Base-by-base conservation (phyloP, 495 filamentous ascomycete species). In the Cryomyces minteri region DNA sequence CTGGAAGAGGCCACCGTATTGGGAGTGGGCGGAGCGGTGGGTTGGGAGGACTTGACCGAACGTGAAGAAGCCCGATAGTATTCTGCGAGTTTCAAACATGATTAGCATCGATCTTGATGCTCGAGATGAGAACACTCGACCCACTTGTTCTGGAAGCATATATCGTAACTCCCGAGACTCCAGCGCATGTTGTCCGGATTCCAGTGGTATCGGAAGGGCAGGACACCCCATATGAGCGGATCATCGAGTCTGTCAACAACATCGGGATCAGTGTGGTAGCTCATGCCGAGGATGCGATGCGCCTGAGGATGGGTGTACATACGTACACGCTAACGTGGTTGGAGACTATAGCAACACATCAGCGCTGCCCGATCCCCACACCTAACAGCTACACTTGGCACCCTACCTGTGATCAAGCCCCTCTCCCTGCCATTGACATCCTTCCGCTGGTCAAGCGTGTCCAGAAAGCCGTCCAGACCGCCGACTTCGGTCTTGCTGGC, bases 291-390 rank as follows among this genome's bases (percentile, higher is more conserved):
- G 12, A 39, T 36, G 5, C n/a, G 14, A 28, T 28, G 2, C 32
- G 25, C 12, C 32, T 10, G n/a, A 34, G 33, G 46, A 40, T 12
- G 47, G 32, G 40, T 45, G 52, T 50, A 64, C 55, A 54, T 62
- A 90, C 85, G 66, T 83, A 96, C 90, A 98, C 80, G 65, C 84
- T 87, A 50, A 84, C 73, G 62, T 98, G 90, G 61, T 98, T 98
- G 31, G 84, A 94, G 6, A 96, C 90, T 93, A 34, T 33, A n/a
- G 18, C 18, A 25, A 25, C 18, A 25, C 18, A 54, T 54, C 40
- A 39, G 32, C 44, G 32, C 42, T 34, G 11, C 28, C 31, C 40
- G 43, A 11, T 3, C 42, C 36, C 14, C 29, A 25, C 28, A 33
- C 25, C 31, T 34, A 4, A 43, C 66, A 46, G 12, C 34, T 10